Conservation (phyloP, 495 filamentous ascomycete genomes). For the Hypoxylon cercidicola region DNA sequence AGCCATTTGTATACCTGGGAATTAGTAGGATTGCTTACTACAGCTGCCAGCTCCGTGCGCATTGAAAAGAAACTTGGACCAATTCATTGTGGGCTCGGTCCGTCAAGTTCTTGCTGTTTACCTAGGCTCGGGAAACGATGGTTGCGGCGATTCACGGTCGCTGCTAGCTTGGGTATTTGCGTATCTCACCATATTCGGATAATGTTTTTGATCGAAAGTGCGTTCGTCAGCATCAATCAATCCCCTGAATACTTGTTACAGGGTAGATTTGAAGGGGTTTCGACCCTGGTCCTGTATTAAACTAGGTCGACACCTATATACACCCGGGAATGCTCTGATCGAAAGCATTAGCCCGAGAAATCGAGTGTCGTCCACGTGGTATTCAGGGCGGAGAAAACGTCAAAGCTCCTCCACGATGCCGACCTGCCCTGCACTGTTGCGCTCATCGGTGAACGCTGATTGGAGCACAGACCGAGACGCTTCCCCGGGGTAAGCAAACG, state of each 20-base stretch:
- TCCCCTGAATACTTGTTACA: neutral
- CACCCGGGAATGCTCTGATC: neutral
- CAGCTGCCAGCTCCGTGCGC: neutral
- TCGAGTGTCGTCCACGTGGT: constrained; percentile 9
- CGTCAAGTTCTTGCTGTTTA: neutral
- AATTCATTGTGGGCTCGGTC: neutral
- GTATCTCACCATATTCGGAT: constrained; percentile 2
- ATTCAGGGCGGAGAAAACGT: constrained; percentile 7
- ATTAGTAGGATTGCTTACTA: constrained; percentile 30
- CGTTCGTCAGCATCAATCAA: neutral
- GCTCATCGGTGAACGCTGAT: constrained; percentile 33
- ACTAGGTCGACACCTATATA: constrained; percentile 1
- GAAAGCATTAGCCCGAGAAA: constrained; percentile 3
- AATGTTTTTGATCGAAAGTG: neutral
- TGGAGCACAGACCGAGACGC: constrained; percentile 9
- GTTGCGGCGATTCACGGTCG: neutral
- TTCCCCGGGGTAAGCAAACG: constrained; percentile 2
- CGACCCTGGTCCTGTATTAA: neutral
- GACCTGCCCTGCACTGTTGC: constrained; percentile 22
- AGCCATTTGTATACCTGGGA: neutral
- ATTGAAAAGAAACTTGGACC: constrained; percentile 1
- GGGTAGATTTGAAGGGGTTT: constrained; percentile 1
- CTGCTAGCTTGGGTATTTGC: neutral
- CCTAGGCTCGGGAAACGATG: neutral
- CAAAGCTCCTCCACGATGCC: constrained; percentile 27